phyloP scores from a whole-genome alignment of 2,329 filamentous ascomycete species.

The Fusarium paranaense region DNA sequence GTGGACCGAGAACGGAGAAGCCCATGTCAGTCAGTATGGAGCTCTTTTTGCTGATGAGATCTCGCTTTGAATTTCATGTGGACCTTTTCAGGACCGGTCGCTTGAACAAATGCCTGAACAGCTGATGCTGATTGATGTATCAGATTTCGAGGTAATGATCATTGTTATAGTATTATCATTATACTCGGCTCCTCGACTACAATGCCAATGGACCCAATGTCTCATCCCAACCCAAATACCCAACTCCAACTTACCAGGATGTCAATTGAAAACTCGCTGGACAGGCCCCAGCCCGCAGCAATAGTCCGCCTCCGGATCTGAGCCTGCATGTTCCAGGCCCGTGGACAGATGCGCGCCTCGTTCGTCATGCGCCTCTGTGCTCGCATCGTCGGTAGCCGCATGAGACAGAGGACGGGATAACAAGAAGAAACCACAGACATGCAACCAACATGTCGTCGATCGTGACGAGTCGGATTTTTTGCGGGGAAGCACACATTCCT shows the following conservation, averaged over 20 bases:
- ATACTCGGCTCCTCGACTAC: not conserved
- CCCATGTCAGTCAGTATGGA: slow-evolving; percentile 25
- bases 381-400: slow-evolving; percentile 26
- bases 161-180: not conserved
- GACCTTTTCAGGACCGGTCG: not conserved
- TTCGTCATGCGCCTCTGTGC: slow-evolving; percentile 35
- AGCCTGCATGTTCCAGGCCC: slow-evolving; percentile 29
- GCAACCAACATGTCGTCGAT: slow-evolving; percentile 11
- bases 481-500: slow-evolving; percentile 33
- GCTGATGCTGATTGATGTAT: not conserved
- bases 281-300: slow-evolving; percentile 20
- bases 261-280: slow-evolving; percentile 17
- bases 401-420: slow-evolving; percentile 23
- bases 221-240: not conserved
- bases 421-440: slow-evolving; percentile 9
- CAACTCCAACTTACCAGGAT: slow-evolving; percentile 9
- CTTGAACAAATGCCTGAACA: not conserved
- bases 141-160: not conserved
- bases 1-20: slow-evolving; percentile 28
- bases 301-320: slow-evolving; percentile 26
- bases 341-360: slow-evolving; percentile 27
- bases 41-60: not conserved
- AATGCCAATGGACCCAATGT: not conserved
- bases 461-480: slow-evolving; percentile 19
- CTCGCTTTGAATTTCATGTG: not conserved